phyloP scores from a whole-genome alignment of 345 rosid species.

The Physaria fendleri region DNA sequence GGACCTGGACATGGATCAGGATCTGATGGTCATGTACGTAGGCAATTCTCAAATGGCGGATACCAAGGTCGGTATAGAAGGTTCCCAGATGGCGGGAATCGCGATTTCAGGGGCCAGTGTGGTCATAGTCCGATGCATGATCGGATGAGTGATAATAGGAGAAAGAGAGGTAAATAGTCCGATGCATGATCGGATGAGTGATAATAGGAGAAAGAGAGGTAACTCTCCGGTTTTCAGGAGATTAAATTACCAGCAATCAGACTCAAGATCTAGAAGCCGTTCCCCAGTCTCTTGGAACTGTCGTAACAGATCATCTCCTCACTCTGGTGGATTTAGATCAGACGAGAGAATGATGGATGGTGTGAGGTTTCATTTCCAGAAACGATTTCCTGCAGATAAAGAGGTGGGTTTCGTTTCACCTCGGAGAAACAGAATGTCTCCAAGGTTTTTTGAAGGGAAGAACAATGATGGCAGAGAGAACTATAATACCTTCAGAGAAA shows the following conservation, averaged over 20 bases:
- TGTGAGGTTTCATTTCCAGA: slow-evolving; percentile 37
- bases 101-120: slow-evolving; percentile 2
- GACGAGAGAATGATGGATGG: slow-evolving; percentile 29
- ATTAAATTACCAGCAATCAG: slow-evolving; percentile 19
- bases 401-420: slow-evolving; percentile 38
- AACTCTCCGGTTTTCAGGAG: slow-evolving; percentile 35
- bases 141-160: slow-evolving; percentile 22
- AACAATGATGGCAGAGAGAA: slow-evolving; percentile 15
- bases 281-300: slow-evolving; percentile 37
- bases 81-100: slow-evolving; percentile 11
- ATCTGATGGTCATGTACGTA: slow-evolving; percentile 16
- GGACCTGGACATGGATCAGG: slow-evolving; percentile 34
- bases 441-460: slow-evolving; percentile 36
- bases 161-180: slow-evolving; percentile 35
- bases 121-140: slow-evolving; percentile 12
- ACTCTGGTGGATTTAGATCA: slow-evolving; percentile 32
- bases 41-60: slow-evolving; percentile 32
- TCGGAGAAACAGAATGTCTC: slow-evolving; percentile 30
- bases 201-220: slow-evolving; percentile 42
- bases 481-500: slow-evolving; percentile 16
- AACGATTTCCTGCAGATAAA: slow-evolving; percentile 31
- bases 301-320: slow-evolving; percentile 46
- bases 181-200: slow-evolving; percentile 18
- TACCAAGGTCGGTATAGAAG: slow-evolving; percentile 38
- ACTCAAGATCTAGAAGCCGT: slow-evolving; percentile 46